phyloP scores from a whole-genome alignment of 177 flowering plant species.

The Vitis hybrid region DNA sequence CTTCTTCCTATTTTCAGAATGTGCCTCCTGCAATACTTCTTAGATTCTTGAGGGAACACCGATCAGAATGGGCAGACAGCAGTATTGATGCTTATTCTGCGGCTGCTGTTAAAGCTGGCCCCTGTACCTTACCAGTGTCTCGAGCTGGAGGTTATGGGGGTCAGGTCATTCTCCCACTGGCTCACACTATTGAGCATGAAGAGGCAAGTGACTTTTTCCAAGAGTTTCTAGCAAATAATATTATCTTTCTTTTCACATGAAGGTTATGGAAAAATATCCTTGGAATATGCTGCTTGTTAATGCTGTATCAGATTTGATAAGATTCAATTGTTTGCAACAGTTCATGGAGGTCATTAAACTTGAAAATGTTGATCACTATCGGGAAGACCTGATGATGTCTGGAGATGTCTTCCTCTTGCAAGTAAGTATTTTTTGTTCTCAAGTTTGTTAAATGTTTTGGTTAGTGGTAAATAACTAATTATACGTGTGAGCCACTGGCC shows the following conservation, averaged over 20 bases:
- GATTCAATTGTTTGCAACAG: slow-evolving; percentile 16
- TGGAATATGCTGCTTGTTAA: not conserved
- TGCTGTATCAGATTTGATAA: not conserved
- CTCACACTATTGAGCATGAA: slow-evolving; percentile 53
- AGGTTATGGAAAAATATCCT: slow-evolving; percentile 3
- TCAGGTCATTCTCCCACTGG: slow-evolving; percentile 52
- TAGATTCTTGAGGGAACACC: slow-evolving; percentile 61
- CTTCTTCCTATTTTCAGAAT: slow-evolving; percentile 25
- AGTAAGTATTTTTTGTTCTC: slow-evolving; percentile 19
- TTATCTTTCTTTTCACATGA: not conserved
- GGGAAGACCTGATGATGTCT: slow-evolving; percentile 38
- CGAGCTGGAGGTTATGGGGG: slow-evolving; percentile 41
- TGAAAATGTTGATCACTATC: slow-evolving; percentile 33
- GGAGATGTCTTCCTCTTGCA: slow-evolving; percentile 40
- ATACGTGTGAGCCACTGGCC: not conserved
- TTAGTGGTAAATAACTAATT: not conserved
- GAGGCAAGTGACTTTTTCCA: slow-evolving; percentile 34
- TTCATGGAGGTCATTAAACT: slow-evolving; percentile 47
- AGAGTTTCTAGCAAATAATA: not conserved
- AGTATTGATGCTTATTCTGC: slow-evolving; percentile 57
- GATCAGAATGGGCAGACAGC: slow-evolving; percentile 66
- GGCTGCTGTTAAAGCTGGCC: slow-evolving; percentile 44
- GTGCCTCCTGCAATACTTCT: slow-evolving; percentile 57
- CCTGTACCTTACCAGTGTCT: slow-evolving; percentile 38
- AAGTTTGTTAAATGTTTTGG: not conserved